These are phyloP conservation scores for Orbilia brochopaga DNA, from an alignment of 2,329 filamentous ascomycete species.

Conservation along the genomic window DNA sequence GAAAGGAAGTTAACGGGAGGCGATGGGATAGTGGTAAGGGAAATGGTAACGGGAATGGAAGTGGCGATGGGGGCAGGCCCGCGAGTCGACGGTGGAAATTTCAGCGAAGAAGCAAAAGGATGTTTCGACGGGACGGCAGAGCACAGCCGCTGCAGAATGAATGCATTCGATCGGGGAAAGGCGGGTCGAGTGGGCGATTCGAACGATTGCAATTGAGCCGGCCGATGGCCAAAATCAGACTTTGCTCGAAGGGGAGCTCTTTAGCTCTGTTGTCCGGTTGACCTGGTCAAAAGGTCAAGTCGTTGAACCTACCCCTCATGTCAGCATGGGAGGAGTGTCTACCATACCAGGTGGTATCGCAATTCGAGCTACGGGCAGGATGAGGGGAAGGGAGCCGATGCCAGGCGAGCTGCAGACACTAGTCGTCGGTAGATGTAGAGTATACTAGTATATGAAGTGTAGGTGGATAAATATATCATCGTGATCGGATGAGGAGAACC, in stretches of 20 bases:
- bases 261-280: no score
- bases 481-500: no score
- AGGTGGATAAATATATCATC: no score
- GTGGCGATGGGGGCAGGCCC: background rate
- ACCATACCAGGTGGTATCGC: no score
- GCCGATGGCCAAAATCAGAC: no score
- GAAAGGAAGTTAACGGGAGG: no score
- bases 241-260: no score
- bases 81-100: background rate
- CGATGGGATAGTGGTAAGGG: background rate
- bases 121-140: conserved; percentile 3
- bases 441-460: no score
- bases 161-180: background rate
- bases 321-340: no score
- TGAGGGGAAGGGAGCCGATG: background rate
- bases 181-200: background rate
- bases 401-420: background rate
- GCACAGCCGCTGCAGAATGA: background rate
- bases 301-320: background rate
- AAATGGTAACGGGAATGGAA: background rate
- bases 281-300: no score
- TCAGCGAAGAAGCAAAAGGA: background rate
- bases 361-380: no score
- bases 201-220: no score
- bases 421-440: background rate